Conservation (phyloP, 2,329 filamentous ascomycete species). For the Monilinia laxa region DNA sequence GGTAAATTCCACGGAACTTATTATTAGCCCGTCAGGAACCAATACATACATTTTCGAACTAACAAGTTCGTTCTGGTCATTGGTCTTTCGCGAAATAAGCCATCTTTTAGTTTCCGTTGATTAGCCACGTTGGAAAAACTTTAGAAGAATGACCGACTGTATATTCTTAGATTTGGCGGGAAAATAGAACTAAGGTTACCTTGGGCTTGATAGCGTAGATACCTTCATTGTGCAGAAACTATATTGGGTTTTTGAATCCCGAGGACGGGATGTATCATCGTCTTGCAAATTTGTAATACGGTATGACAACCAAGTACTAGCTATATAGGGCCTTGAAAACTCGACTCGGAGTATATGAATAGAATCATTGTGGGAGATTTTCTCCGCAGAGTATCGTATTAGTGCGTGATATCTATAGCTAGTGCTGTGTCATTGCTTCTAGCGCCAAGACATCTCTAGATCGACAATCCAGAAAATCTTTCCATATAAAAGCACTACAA, state of each 20-base stretch:
- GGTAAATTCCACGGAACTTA: neutral
- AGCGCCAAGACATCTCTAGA: no score
- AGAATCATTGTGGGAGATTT: neutral
- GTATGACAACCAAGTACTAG: neutral
- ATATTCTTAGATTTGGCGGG: neutral
- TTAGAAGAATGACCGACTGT: no score
- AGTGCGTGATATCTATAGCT: no score
- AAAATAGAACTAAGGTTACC: no score
- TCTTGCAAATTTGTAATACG: neutral
- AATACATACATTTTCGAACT: neutral
- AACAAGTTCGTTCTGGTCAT: neutral
- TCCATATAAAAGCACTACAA: no score
- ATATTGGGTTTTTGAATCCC: no score
- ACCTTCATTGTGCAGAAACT: neutral
- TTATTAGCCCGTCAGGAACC: neutral
- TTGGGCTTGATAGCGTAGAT: neutral
- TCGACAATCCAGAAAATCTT: neutral
- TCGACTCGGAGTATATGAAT: neutral
- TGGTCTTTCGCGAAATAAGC: neutral
- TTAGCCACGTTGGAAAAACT: neutral
- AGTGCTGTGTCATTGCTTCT: no score
- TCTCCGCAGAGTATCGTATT: no score
- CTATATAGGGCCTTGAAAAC: rapidly evolving
- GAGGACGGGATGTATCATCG: no score
- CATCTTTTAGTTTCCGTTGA: neutral